Conservation (phyloP, 192 early-diverging fungal species). For the Rhizophagus sp. region DNA sequence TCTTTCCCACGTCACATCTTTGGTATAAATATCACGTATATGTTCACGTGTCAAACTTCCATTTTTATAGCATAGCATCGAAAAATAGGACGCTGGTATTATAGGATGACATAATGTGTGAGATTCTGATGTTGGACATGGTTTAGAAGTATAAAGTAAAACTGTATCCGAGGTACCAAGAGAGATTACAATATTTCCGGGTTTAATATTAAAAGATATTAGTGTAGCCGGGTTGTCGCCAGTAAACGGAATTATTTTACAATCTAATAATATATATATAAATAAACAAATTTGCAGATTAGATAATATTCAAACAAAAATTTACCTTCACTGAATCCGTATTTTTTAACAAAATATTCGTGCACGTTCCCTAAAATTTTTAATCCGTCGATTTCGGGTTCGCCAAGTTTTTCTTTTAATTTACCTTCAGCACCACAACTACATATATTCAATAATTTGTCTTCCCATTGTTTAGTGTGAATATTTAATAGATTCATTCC, state of each 20-base stretch:
- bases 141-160: slow-evolving; percentile 52
- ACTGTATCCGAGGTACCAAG: slow-evolving; percentile 84
- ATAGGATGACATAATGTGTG: slow-evolving; percentile 64
- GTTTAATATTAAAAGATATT: slow-evolving; percentile 51
- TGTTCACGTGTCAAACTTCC: slow-evolving; percentile 79
- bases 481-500: slow-evolving; percentile 84
- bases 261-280: slow-evolving; percentile 34
- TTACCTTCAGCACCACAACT: slow-evolving; percentile 34
- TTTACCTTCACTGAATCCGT: slow-evolving; percentile 64
- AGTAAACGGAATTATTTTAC: slow-evolving; percentile 66
- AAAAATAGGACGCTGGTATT: slow-evolving; percentile 57
- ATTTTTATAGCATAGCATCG: slow-evolving; percentile 85
- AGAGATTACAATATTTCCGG: slow-evolving; percentile 66
- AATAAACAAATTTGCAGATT: not conserved
- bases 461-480: slow-evolving; percentile 54
- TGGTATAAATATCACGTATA: slow-evolving; percentile 58
- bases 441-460: slow-evolving; percentile 42
- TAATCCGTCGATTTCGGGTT: slow-evolving; percentile 42
- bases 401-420: slow-evolving; percentile 50
- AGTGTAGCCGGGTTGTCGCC: slow-evolving; percentile 82
- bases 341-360: slow-evolving; percentile 63
- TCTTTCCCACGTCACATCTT: slow-evolving; percentile 35
- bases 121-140: slow-evolving; percentile 33
- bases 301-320: not conserved
- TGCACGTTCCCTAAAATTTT: slow-evolving; percentile 49